Percentiles rank a stretch among this genome's conserved stretches.
phyloP scores from a whole-genome alignment of 164 flowering plant species.

The Vitis labrusca region DNA sequence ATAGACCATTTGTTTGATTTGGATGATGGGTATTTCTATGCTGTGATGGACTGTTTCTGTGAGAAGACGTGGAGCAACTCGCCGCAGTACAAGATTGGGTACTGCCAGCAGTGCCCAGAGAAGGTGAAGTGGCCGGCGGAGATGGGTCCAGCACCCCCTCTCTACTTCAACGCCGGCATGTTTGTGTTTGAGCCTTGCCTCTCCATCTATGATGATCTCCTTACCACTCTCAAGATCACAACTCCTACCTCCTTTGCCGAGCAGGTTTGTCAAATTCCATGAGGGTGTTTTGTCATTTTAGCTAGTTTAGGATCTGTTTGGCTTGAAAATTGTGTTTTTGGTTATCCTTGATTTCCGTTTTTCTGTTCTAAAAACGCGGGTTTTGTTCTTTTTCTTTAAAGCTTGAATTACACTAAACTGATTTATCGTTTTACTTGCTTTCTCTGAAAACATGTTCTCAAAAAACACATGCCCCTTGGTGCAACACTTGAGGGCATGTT shows the following conservation, averaged over 20 bases:
- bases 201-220: conserved; percentile 39
- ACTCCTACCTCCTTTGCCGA: conserved; percentile 52
- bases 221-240: conserved; percentile 36
- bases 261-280: conserved; percentile 17
- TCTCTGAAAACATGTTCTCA: too few relatives aligned
- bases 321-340: too few relatives aligned
- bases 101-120: conserved; percentile 57
- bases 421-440: too few relatives aligned
- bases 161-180: conserved; percentile 59
- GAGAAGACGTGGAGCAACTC: conserved; percentile 50
- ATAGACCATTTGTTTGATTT: conserved; percentile 52
- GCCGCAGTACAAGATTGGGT: conserved; percentile 42
- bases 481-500: too few relatives aligned
- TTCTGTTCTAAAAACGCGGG: too few relatives aligned
- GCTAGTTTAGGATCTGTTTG: not conserved
- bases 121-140: conserved; percentile 45
- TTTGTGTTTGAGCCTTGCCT: conserved; percentile 48
- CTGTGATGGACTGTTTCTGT: conserved; percentile 53
- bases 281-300: not conserved
- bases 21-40: conserved; percentile 44
- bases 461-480: too few relatives aligned
- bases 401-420: too few relatives aligned
- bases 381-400: too few relatives aligned
- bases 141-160: conserved; percentile 45
- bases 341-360: too few relatives aligned